Evolutionary conservation across 2,329 filamentous ascomycete species (phyloP).

Genomic region (Lasiodiplodia sp.): DNA sequence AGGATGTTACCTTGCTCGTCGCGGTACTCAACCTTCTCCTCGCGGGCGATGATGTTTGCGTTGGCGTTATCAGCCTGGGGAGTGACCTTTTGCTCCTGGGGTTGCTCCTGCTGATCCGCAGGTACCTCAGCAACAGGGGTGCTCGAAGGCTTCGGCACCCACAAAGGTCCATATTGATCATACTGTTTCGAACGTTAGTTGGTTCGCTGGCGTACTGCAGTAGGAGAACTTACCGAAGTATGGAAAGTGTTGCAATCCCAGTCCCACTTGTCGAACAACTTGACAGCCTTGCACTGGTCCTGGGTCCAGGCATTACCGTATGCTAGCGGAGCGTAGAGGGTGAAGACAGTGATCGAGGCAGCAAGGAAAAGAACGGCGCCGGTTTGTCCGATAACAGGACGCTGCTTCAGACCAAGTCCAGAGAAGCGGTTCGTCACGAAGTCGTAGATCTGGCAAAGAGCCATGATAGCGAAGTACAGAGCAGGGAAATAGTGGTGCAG

Average conservation of each 20-base stretch:
- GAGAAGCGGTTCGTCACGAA: conserved; percentile 78
- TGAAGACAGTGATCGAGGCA: conserved; percentile 77
- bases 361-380: conserved; percentile 77
- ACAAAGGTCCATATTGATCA: conserved; percentile 37
- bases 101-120: conserved; percentile 35
- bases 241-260: conserved; percentile 98
- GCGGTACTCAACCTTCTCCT: conserved; percentile 91
- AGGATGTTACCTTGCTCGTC: conserved; percentile 93
- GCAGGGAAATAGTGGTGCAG: conserved; percentile 98
- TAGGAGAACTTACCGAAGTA: conserved; percentile 73
- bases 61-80: conserved; percentile 43
- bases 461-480: conserved; percentile 91
- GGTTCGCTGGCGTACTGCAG: not conserved
- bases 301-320: conserved; percentile 97
- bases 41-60: conserved; percentile 58
- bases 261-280: conserved; percentile 90
- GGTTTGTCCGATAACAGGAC: conserved; percentile 76
- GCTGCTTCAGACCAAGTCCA: conserved; percentile 71
- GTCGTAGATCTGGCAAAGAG: conserved; percentile 88
- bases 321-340: conserved; percentile 84
- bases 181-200: conserved; percentile 28
- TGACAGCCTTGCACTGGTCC: conserved; percentile 82
- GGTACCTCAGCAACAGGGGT: conserved; percentile 33
- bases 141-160: conserved; percentile 36
- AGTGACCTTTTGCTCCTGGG: conserved; percentile 41